phyloP scores from a whole-genome alignment of 2,329 filamentous ascomycete species.

The Cladosporium colombiae region DNA sequence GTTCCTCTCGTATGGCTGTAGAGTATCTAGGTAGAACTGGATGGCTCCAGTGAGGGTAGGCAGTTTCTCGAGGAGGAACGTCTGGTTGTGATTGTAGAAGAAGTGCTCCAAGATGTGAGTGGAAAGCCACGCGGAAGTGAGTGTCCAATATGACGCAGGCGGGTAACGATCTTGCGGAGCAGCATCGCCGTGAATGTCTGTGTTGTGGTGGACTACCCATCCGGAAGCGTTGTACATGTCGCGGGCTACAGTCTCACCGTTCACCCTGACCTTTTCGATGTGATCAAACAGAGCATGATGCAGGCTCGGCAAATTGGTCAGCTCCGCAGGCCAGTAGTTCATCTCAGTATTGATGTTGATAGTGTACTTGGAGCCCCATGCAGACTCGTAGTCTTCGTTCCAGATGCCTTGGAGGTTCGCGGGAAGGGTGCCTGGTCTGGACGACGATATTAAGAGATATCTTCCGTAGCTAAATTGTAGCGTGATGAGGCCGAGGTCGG shows the following conservation, averaged over 20 bases:
- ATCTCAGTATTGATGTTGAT: constrained; percentile 63
- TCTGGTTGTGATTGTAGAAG: constrained; percentile 52
- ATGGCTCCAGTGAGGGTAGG: constrained; percentile 54
- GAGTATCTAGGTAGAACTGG: constrained; percentile 58
- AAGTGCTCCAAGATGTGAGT: constrained; percentile 61
- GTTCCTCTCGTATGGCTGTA: constrained; percentile 54
- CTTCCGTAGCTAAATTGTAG: constrained; percentile 57
- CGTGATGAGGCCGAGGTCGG: constrained; percentile 54
- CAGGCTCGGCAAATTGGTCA: constrained; percentile 52
- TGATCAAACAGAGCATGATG: constrained; percentile 54
- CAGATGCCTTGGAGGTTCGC: constrained; percentile 60
- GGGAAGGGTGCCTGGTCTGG: constrained; percentile 53
- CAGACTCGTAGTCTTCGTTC: constrained; percentile 48
- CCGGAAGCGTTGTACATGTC: constrained; percentile 57
- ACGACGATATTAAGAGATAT: constrained; percentile 58
- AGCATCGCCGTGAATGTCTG: constrained; percentile 61
- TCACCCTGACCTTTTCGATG: constrained; percentile 56
- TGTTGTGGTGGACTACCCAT: constrained; percentile 59
- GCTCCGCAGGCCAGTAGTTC: constrained; percentile 61
- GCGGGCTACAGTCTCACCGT: constrained; percentile 55
- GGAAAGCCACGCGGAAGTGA: constrained; percentile 60
- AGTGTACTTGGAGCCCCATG: constrained; percentile 60
- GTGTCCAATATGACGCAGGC: constrained; percentile 48
- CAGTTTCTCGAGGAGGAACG: constrained; percentile 53
- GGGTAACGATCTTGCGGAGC: constrained; percentile 49